Conservation (phyloP, 2,329 filamentous ascomycete species). For the Trichoderma citrinoviride region DNA sequence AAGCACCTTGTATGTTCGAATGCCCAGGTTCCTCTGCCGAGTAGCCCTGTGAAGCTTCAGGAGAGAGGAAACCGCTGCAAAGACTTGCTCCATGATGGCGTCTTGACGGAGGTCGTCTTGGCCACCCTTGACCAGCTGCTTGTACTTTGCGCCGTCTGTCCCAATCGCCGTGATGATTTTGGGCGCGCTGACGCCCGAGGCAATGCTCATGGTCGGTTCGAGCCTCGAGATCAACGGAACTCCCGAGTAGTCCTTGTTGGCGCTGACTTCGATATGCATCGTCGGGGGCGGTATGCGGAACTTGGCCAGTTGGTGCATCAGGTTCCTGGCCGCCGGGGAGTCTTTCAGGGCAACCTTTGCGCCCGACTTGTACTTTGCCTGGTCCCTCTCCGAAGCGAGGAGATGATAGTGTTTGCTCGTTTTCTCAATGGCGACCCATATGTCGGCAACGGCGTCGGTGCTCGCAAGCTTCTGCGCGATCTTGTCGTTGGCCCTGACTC, state of each 20-base stretch:
- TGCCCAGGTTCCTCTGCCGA: conserved; percentile 81
- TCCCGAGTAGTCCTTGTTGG: conserved; percentile 70
- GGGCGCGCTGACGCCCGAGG: conserved; percentile 84
- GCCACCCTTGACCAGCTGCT: conserved; percentile 91
- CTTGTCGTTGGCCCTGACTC: conserved; percentile 68
- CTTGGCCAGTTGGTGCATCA: conserved; percentile 62
- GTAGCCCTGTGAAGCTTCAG: conserved; percentile 83
- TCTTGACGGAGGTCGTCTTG: conserved; percentile 96
- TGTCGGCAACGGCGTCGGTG: conserved; percentile 49
- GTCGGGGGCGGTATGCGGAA: conserved; percentile 83
- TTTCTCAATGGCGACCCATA: conserved; percentile 71
- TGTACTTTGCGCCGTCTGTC: conserved; percentile 75
- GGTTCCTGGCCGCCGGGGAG: conserved; percentile 57
- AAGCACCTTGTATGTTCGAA: conserved; percentile 95
- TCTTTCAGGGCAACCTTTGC: conserved; percentile 64
- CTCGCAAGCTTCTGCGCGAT: conserved; percentile 61
- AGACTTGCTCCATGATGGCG: conserved; percentile 99
- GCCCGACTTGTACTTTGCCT: conserved; percentile 65
- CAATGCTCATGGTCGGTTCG: conserved; percentile 75
- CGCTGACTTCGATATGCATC: conserved; percentile 73
- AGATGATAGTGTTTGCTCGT: conserved; percentile 66
- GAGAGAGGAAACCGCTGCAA: conserved; percentile 89
- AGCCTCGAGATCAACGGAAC: conserved; percentile 74
- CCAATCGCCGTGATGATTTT: conserved; percentile 86
- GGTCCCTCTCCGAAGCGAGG: conserved; percentile 64